Base-by-base conservation (phyloP, 2,329 filamentous ascomycete genomes). In the Penicillium sclerotigenum region DNA sequence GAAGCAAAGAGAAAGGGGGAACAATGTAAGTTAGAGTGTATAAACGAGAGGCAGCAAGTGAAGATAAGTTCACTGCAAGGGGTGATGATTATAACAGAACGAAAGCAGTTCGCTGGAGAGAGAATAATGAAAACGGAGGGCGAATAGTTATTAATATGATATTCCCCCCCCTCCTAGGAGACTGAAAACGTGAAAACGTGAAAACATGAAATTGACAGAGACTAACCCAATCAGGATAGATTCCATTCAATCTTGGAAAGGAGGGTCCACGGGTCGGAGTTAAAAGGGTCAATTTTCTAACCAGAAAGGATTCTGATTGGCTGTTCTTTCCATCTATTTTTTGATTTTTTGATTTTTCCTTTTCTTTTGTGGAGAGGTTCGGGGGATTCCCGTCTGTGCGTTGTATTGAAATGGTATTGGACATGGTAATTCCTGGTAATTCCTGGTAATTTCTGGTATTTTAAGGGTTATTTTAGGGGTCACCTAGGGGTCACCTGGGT, bases 11-110 rank as follows among this genome's bases (percentile, higher is more conserved):
- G 29, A 37, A 20, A 33, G 42, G 45, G 47, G 20, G 2, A 28
- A 33, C 16, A 37, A 36, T 26, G 37, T 36, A 9, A 28, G 40
- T 28, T 28, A 13, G 7, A 4, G 16, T 18, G 8, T 34, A 42
- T 36, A 36, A 46, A 55, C n/a, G 53, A 55, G 22, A 43, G 53
- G 48, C 41, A 55, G 53, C 47, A 52, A 40, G 53, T 55, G 53
- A 55, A 51, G 20, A 43, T 48, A 31, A n/a, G 22, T 37, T 34
- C 51, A 54, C 51, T 54, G 51, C 51, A 11, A 48, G 11, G 11
- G 11, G 18, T 4, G 33, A 36, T n/a, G 31, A 16, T 10, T 31
- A 18, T 20, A 28, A 52, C 14, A 14, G 29, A 48, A 48, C 51
- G 46, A 54, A 49, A 29, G 31, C 50, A 36, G 37, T 33, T 33